Percentiles rank a stretch among this genome's conserved stretches.
phyloP scores from a whole-genome alignment of 2,329 filamentous ascomycete species.

The Trichoderma arundinaceum region DNA sequence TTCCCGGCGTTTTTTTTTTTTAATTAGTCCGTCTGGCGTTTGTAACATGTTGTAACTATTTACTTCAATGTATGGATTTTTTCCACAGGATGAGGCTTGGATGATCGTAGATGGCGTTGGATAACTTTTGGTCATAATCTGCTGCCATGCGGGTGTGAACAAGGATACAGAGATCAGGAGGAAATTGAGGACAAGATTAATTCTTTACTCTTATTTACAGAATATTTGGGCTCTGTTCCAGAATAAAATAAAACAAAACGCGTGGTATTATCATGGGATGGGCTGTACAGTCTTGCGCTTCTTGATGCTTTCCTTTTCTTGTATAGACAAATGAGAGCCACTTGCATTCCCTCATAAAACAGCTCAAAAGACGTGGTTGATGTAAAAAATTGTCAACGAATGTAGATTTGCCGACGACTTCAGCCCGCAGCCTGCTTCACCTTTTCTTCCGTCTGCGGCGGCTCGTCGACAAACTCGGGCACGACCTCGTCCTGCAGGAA shows the following conservation, averaged over 20 bases:
- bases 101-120: slow-evolving; percentile 10
- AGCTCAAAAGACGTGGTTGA: neutral
- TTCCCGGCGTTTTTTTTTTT: slow-evolving; percentile 4
- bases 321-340: neutral
- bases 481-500: slow-evolving; percentile 89
- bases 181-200: neutral
- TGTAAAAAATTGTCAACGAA: neutral
- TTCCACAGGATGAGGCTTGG: neutral
- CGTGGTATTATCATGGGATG: neutral
- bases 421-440: slow-evolving; percentile 78
- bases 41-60: slow-evolving; percentile 19
- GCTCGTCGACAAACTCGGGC: slow-evolving; percentile 91
- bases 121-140: neutral
- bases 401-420: slow-evolving; percentile 19
- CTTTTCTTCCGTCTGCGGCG: slow-evolving; percentile 73
- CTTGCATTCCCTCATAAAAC: neutral
- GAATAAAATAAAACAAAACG: neutral
- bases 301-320: neutral
- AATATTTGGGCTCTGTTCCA: neutral
- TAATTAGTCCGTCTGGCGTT: slow-evolving; percentile 10
- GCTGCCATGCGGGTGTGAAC: neutral
- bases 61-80: slow-evolving; percentile 2
- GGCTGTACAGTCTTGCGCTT: neutral
- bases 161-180: neutral
- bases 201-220: neutral